phyloP scores from a whole-genome alignment of 1,284 basidiomycete genomes.

The Naganishia liquefaciens region DNA sequence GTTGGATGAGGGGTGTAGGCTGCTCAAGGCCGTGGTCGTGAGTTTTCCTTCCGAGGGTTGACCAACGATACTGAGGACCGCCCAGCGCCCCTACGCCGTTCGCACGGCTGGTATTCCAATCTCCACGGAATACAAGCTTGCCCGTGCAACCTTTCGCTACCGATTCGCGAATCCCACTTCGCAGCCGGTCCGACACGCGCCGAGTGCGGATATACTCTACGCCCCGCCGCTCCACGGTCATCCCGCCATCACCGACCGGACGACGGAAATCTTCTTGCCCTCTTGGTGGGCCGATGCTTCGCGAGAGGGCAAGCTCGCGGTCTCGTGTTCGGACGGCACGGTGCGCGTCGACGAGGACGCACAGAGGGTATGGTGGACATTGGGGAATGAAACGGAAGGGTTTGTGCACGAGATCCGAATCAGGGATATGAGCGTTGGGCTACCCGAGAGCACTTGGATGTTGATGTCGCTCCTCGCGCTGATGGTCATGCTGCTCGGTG shows the following conservation, averaged over 20 bases:
- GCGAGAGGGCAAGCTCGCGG: conserved; percentile 12
- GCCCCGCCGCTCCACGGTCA: conserved; percentile 55
- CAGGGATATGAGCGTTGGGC: conserved; percentile 1
- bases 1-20: conserved; percentile 77
- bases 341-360: conserved; percentile 9
- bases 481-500: neutral
- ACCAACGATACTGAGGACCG: neutral
- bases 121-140: conserved; percentile 41
- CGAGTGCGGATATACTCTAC: conserved; percentile 34
- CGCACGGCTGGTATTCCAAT: conserved; percentile 50
- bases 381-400: conserved; percentile 6
- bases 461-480: conserved; percentile 14
- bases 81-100: conserved; percentile 52
- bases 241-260: conserved; percentile 57
- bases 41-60: conserved; percentile 29
- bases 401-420: conserved; percentile 25
- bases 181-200: conserved; percentile 26
- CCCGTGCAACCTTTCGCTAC: conserved; percentile 40
- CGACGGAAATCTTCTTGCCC: conserved; percentile 81
- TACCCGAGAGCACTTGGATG: neutral
- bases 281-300: conserved; percentile 38
- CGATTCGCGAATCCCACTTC: conserved; percentile 39
- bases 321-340: conserved; percentile 27
- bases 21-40: conserved; percentile 70
- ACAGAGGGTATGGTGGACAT: conserved; percentile 24